Evolutionary conservation across 2,329 filamentous ascomycete genomes (phyloP).

Genomic region (Talaromyces marneffei): DNA sequence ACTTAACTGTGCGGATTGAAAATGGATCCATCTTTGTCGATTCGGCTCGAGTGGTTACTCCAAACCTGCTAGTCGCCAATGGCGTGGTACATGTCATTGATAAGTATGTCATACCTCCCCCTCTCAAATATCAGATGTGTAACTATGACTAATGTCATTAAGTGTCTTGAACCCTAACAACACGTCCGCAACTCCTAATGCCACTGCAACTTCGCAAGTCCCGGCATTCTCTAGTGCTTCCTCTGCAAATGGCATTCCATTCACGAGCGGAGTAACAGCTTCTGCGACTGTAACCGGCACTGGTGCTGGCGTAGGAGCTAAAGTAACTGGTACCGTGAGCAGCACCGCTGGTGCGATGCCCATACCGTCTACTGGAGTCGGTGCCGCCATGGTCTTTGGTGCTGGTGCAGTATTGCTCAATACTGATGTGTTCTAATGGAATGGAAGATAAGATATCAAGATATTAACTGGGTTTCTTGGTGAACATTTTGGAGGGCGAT

Average conservation of each 20-base stretch:
- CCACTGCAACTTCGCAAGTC: constrained; percentile 1
- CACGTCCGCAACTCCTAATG: constrained; percentile 4
- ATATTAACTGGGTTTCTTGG: not conserved
- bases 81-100: constrained; percentile 11
- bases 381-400: constrained; percentile 3
- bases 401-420: not conserved
- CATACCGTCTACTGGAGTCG: not conserved
- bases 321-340: not conserved
- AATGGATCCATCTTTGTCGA: constrained; percentile 10
- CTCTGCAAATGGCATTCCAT: constrained; percentile 2
- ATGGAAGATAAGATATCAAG: not conserved
- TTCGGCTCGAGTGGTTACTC: not conserved
- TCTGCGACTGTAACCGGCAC: not conserved
- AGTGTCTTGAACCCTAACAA: constrained; percentile 12
- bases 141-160: not conserved
- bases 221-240: constrained; percentile 5
- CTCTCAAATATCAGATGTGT: not conserved
- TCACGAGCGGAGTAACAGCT: constrained; percentile 1
- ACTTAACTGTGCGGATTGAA: not conserved
- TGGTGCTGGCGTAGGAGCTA: constrained; percentile 1
- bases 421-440: constrained; percentile 6
- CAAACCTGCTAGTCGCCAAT: constrained; percentile 8
- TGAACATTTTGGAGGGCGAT: not conserved
- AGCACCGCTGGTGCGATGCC: constrained; percentile 2
- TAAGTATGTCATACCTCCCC: constrained; percentile 1